Evolutionary conservation across 2,329 filamentous ascomycete genomes (phyloP), one percentile per base, ranked within the genome.

Genomic region (Colletotrichum noveboracense): DNA sequence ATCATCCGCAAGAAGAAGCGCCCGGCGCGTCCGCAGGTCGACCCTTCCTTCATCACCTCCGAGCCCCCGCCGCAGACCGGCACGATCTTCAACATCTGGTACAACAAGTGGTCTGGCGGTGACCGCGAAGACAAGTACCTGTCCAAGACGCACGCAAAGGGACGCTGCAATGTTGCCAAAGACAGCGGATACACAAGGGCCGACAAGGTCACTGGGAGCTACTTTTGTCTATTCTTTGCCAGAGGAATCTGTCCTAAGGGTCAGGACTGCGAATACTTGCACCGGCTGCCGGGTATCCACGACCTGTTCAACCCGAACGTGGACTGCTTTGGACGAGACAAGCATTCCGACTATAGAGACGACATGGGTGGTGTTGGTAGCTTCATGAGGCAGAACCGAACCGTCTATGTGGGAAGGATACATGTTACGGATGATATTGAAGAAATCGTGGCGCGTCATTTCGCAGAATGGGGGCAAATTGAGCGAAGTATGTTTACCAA

Each of bases 61-160:
- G 95, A 98, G 80, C 94, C 95, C 6, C 95, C 96, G 18, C 94
- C 95, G 2, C 96, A 98, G 81, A 98, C 96, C 0, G 97, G 97
- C 69, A 98, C 95, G 0, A 95, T 96, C 74, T 99, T 97, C 90
- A 99, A 99, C 85, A 97, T 98, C 81, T 98, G 96, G 96, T 98
- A 98, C 87, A 98, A 98, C 88, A 98, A 98, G 86, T 98, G 96
- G 96, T 94, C 93, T 1, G 97, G 97, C 79, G 97, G 97, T 81
- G 97, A 99, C 85, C 92, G 96, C 76, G 96, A 98, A 82, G 96
- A 97, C 87, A 95, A 96, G 80, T 96, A 96, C 81, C 90, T 96
- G 6, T 95, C 94, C 43, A 94, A 98, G 82, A 94, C 93, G 26
- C 91, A 93, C 16, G 96, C 97, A 5, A 93, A 94, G 78, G 94